Percentiles rank a stretch among this genome's conserved stretches.
Evolutionary conservation across 2,329 filamentous ascomycete genomes (phyloP).

Genomic region (Talaromyces sp.): DNA sequence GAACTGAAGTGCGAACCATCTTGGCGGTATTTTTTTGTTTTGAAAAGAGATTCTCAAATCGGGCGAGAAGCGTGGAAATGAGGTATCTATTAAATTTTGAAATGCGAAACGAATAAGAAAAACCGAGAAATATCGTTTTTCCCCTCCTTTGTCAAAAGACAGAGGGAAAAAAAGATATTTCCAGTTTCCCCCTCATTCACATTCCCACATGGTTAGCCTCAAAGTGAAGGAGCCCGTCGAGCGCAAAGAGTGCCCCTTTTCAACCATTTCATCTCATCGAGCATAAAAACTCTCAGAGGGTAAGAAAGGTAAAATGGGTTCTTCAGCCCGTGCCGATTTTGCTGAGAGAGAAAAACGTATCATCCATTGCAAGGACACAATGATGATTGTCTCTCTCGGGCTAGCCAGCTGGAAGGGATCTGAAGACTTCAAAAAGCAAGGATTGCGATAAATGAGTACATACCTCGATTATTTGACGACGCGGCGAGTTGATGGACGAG

Average conservation of each 20-base stretch:
- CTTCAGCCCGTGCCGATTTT: conserved; percentile 57
- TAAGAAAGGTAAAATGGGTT: conserved; percentile 50
- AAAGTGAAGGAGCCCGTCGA: conserved; percentile 51
- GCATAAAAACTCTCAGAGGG: no score
- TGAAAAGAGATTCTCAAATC: conserved; percentile 49
- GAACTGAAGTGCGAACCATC: conserved; percentile 98
- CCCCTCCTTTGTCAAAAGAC: not conserved
- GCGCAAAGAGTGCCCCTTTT: conserved; percentile 62
- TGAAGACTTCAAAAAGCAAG: conserved; percentile 19
- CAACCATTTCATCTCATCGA: not conserved
- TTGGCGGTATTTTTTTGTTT: conserved; percentile 56
- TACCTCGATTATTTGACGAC: conserved; percentile 36
- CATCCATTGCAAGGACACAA: conserved; percentile 22
- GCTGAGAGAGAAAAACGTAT: conserved; percentile 38
- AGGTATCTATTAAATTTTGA: conserved; percentile 51
- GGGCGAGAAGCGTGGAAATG: conserved; percentile 40
- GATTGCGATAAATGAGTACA: conserved; percentile 26
- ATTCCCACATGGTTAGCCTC: conserved; percentile 51
- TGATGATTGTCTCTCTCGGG: conserved; percentile 41
- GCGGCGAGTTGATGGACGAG: conserved; percentile 22
- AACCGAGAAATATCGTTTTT: not conserved
- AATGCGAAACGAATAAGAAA: conserved; percentile 13
- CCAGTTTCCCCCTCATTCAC: conserved; percentile 1
- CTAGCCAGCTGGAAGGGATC: conserved; percentile 41
- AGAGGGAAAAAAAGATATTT: not conserved